A percentile compares a stretch with the other conserved stretches of the same genome.
These are phyloP conservation scores for Narthecium ossifragum DNA, from an alignment of 106 monocot species.

Conservation along the genomic window DNA sequence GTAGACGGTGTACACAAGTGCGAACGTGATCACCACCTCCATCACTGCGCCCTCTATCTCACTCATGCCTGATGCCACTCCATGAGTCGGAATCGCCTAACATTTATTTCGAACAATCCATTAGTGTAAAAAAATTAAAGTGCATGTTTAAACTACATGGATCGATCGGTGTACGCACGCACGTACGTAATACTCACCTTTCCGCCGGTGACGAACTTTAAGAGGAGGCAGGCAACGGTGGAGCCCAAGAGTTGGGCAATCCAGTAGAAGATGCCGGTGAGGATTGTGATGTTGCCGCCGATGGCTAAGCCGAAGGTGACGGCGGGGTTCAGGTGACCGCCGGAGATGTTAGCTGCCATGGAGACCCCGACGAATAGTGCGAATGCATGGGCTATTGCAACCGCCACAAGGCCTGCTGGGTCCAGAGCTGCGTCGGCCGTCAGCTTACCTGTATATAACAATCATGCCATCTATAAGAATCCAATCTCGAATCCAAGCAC, in stretches of 20 bases:
- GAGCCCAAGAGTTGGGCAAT: slow-evolving; percentile 63
- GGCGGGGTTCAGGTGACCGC: slow-evolving; percentile 76
- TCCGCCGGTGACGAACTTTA: slow-evolving; percentile 58
- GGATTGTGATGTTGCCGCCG: slow-evolving; percentile 62
- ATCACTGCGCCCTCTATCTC: slow-evolving; percentile 50
- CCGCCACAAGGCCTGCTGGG: slow-evolving; percentile 55
- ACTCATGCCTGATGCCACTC: slow-evolving; percentile 32
- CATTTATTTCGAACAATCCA: too few relatives aligned
- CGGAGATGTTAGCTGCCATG: slow-evolving; percentile 74
- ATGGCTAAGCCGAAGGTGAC: slow-evolving; percentile 60
- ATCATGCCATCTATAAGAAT: too few relatives aligned
- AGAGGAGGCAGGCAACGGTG: slow-evolving; percentile 50
- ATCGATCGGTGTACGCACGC: too few relatives aligned
- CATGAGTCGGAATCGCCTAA: slow-evolving; percentile 54
- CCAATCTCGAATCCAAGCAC: too few relatives aligned
- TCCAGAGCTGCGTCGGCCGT: slow-evolving; percentile 48
- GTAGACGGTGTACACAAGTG: slow-evolving; percentile 71
- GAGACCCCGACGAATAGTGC: slow-evolving; percentile 70
- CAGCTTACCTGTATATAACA: slow-evolving; percentile 39
- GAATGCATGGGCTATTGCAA: slow-evolving; percentile 52
- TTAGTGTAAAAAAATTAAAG: too few relatives aligned
- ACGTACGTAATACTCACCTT: too few relatives aligned
- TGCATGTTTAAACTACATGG: too few relatives aligned
- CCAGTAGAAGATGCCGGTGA: slow-evolving; percentile 77
- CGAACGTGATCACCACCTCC: slow-evolving; percentile 76